Percentiles rank a stretch among this genome's conserved stretches.
These are phyloP conservation scores for Populus simonii DNA, from an alignment of 345 rosid species.

Conservation along the genomic window DNA sequence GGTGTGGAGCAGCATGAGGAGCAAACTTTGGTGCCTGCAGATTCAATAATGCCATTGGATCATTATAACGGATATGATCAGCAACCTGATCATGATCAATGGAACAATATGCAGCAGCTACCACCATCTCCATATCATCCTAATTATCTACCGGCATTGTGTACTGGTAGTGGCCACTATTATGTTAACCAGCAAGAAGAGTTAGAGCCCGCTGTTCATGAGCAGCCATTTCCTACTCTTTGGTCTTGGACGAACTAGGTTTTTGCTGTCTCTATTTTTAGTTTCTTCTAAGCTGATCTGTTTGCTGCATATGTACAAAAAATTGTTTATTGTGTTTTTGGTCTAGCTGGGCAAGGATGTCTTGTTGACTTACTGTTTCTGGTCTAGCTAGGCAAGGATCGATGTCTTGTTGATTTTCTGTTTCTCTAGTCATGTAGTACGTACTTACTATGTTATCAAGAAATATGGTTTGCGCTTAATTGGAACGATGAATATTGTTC, in stretches of 20 bases:
- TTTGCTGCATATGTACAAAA: not conserved
- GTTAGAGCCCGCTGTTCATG: not conserved
- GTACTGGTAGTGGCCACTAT: not conserved
- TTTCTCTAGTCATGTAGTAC: not conserved
- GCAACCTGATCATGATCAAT: not conserved
- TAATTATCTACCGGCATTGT: not conserved
- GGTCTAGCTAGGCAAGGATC: not conserved
- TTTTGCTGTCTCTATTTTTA: not conserved
- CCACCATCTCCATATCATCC: not conserved
- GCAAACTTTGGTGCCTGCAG: not conserved
- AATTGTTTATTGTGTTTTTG: not conserved
- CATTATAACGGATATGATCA: not conserved
- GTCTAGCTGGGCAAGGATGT: not conserved
- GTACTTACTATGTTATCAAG: not conserved
- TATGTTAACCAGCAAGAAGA: not conserved
- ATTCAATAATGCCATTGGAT: not conserved
- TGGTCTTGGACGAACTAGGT: constrained; percentile 20
- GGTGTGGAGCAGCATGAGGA: not conserved
- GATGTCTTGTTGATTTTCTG: not conserved
- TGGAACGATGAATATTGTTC: not conserved
- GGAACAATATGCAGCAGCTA: not conserved
- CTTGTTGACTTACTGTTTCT: not conserved
- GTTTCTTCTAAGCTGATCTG: not conserved
- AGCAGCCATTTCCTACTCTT: constrained; percentile 5
- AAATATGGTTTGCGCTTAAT: not conserved